Conservation (phyloP, 306 rosid species). For the Adenanthera pavonina region DNA sequence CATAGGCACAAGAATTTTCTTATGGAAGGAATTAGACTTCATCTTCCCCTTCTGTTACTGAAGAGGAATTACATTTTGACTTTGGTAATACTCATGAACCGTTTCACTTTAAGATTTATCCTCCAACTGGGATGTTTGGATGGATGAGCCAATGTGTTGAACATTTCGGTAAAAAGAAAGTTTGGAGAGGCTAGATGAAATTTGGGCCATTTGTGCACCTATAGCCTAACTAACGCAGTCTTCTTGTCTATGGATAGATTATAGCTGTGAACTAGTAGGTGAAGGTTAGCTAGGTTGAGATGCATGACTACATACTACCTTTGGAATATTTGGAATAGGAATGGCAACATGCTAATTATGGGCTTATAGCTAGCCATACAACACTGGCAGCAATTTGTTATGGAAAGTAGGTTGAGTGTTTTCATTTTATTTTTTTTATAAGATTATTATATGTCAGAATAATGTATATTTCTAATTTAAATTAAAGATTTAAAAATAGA, state of each 20-base stretch:
- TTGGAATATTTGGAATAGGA: background rate
- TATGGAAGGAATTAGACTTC: background rate
- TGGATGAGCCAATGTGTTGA: background rate
- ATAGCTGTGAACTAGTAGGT: background rate
- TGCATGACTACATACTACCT: background rate
- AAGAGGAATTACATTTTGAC: background rate
- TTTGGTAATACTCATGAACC: background rate
- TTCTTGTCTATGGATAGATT: background rate
- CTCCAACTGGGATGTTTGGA: background rate
- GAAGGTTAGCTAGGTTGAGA: background rate
- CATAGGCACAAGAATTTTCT: background rate
- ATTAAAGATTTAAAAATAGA: too few relatives aligned
- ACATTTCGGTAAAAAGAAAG: background rate
- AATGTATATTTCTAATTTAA: background rate
- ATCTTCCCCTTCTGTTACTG: background rate
- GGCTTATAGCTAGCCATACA: background rate
- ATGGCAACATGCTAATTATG: background rate
- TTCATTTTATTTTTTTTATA: background rate
- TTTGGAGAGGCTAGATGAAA: background rate
- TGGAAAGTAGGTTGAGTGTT: background rate
- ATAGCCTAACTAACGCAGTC: background rate
- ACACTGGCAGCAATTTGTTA: background rate
- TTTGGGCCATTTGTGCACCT: background rate
- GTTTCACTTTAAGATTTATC: background rate
- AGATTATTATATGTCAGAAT: background rate